phyloP scores from a whole-genome alignment of 768 basidiomycete genomes.

The Pulveroboletus sp. region DNA sequence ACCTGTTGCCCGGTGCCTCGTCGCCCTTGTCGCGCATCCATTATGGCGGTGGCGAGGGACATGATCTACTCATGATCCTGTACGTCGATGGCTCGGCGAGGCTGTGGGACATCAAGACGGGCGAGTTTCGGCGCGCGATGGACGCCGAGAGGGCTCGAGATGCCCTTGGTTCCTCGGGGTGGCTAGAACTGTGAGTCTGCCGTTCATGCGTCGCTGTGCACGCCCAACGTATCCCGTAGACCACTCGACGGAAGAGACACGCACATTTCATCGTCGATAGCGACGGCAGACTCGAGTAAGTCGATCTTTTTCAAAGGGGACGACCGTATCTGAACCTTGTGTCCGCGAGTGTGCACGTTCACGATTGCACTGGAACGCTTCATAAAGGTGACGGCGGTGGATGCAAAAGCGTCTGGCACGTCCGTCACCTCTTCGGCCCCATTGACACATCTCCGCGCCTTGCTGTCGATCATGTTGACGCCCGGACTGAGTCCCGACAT shows the following conservation, averaged over 20 bases:
- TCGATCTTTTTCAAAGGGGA: constrained; percentile 5
- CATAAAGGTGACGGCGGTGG: constrained; percentile 44
- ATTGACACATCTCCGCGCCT: constrained; percentile 51
- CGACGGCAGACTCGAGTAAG: constrained; percentile 25
- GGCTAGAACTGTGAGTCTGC: constrained; percentile 63
- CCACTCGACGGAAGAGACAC: constrained; percentile 27
- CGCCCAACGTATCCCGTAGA: constrained; percentile 6
- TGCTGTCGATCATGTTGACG: constrained; percentile 66
- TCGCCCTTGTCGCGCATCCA: constrained; percentile 63
- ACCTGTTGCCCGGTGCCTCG: constrained; percentile 79
- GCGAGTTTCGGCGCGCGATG: constrained; percentile 86
- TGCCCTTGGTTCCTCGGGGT: constrained; percentile 65
- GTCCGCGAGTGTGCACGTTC: constrained; percentile 44
- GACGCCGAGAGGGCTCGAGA: constrained; percentile 73
- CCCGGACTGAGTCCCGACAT: constrained; percentile 68
- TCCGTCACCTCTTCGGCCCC: constrained; percentile 36
- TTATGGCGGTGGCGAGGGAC: constrained; percentile 44
- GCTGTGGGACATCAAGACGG: constrained; percentile 81
- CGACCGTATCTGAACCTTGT: constrained; percentile 22
- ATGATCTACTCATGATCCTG: constrained; percentile 68
- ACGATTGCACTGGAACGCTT: constrained; percentile 51
- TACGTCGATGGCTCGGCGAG: constrained; percentile 78
- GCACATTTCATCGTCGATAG: constrained; percentile 23
- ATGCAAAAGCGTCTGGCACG: constrained; percentile 51
- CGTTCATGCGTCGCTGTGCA: background rate